These are phyloP conservation scores for Neurospora sp. DNA, from an alignment of 495 filamentous ascomycete species.

Conservation along the genomic window DNA sequence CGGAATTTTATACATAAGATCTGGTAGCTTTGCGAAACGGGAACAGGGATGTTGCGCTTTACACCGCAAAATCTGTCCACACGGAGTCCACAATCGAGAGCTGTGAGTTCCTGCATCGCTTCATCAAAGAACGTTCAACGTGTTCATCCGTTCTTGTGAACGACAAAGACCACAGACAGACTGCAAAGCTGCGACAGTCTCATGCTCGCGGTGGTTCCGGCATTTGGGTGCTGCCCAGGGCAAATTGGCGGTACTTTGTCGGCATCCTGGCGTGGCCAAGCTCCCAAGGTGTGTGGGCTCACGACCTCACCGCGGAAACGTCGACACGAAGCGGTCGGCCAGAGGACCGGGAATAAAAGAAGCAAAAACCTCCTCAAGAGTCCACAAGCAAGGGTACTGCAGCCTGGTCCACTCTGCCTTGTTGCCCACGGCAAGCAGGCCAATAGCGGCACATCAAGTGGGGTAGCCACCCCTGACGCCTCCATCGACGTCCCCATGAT, in stretches of 20 bases:
- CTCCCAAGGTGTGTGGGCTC: constrained; percentile 2
- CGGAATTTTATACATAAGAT: neutral
- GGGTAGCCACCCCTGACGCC: constrained; percentile 9
- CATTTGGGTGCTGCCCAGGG: neutral
- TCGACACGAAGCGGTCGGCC: neutral
- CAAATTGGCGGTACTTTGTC: neutral
- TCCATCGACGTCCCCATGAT: constrained; percentile 6
- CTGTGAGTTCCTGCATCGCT: neutral
- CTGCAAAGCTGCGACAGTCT: neutral
- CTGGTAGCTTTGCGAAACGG: neutral
- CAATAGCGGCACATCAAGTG: constrained; percentile 16
- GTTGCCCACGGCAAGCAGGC: constrained; percentile 1
- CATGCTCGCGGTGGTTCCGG: neutral
- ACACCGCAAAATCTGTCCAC: neutral
- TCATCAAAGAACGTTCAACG: neutral
- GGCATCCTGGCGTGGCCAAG: neutral
- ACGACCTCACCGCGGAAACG: constrained; percentile 2
- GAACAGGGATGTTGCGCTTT: neutral
- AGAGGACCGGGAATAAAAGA: constrained; percentile 7
- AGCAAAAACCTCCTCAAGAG: constrained; percentile 1
- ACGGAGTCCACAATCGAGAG: neutral
- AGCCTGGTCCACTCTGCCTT: constrained; percentile 6
- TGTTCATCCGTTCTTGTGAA: neutral
- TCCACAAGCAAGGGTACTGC: constrained; percentile 5
- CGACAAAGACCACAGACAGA: neutral